Evolutionary conservation across 129 eudicot species (phyloP).

Genomic region (Dittrichia graveolens): DNA sequence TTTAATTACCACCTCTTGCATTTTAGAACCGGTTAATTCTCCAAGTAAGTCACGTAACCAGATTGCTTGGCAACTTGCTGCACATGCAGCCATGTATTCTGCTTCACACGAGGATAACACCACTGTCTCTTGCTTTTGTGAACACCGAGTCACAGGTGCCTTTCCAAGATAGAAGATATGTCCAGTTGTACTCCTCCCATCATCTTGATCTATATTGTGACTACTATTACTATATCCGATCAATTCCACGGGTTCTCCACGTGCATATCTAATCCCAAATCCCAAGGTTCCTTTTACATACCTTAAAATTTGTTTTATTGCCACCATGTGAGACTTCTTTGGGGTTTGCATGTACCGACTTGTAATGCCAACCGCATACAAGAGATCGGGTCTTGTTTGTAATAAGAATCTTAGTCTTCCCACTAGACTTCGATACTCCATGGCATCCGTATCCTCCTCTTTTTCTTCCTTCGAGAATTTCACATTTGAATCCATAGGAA

Average conservation of each 20-base stretch:
- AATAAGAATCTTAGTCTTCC: not conserved
- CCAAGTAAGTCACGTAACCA: not conserved
- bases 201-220: not conserved
- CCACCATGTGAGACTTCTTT: not conserved
- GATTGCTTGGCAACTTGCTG: not conserved
- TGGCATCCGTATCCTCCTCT: not conserved
- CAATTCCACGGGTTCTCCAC: not conserved
- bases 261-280: not conserved
- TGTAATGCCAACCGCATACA: not conserved
- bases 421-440: not conserved
- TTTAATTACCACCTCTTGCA: not conserved
- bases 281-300: not conserved
- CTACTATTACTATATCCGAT: not conserved
- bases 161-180: not conserved
- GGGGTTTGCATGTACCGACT: slow-evolving; percentile 3
- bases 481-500: slow-evolving; percentile 12
- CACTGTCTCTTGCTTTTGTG: not conserved
- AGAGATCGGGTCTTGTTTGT: not conserved
- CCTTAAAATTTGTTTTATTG: not conserved
- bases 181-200: not conserved
- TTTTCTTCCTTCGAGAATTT: slow-evolving; percentile 14
- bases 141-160: not conserved
- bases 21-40: not conserved
- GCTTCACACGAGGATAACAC: not conserved
- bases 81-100: not conserved